Evolutionary conservation across 2,329 filamentous ascomycete genomes (phyloP), one percentile per base, ranked within the genome.

Genomic region (Alternaria sp.): DNA sequence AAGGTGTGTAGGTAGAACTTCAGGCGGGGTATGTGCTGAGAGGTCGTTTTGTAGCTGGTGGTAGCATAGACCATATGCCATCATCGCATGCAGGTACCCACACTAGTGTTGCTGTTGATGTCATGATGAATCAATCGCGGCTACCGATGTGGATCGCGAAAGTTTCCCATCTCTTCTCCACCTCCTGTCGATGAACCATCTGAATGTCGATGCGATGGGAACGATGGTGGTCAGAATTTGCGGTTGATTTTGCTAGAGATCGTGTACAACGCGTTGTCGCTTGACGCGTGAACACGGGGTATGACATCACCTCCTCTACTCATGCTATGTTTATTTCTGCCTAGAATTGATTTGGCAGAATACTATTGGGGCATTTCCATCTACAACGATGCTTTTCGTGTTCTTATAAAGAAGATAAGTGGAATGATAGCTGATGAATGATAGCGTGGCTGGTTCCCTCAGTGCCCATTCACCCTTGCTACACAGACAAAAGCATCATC

Each of bases 41-140:
- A 12, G 27, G 54, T 11, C 6, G 14, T 22, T 49, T 46, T 30
- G 41, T 43, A 53, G 40, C 40, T 43, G 40, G 40, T 43, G 40
- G 20, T 25, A 14, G 28, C 10, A 36, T 22, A 25, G 32, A 16
- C 18, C 28, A 54, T 44, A 60, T 60, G 54, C 34, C 46, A 57
- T 60, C 54, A 57, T 57, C 36, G 44, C 32, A 59, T 43, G 38
- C 18, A 54, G 22, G 43, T 54, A 58, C 50, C 54, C 59, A 44
- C 54, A 54, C 49, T 54, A 59, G 49, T 22, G 52, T 51, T 41
- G 40, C 22, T 38, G 36, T 62, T 62, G 59, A 62, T 57, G 54
- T 60, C 58, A 60, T 60, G 48, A 60, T 60, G 58, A 60, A 60
- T 48, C 54, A 60, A 60, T 48, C 54, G 27, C 54, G n/a, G 45